phyloP scores from a whole-genome alignment of 305 asterid genomes.

The Solanum chacoense region DNA sequence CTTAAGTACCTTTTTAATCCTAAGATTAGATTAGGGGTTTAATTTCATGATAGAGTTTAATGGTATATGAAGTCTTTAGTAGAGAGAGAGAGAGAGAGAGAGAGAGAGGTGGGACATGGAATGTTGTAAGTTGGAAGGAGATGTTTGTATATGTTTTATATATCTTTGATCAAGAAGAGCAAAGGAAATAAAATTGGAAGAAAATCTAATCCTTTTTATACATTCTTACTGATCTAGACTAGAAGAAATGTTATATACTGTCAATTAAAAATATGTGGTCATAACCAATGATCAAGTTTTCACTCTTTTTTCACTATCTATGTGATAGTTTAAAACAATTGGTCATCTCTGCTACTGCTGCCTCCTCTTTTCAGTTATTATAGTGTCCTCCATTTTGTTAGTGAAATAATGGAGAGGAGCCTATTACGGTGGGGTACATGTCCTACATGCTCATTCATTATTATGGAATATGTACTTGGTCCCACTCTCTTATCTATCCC shows the following conservation, averaged over 20 bases:
- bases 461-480: not conserved
- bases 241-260: constrained; percentile 4
- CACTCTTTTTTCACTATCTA: not conserved
- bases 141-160: constrained; percentile 49
- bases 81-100: constrained; percentile 6
- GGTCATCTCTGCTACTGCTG: constrained; percentile 3
- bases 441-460: not conserved
- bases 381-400: constrained; percentile 1
- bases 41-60: constrained; percentile 24
- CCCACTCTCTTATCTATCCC: not conserved
- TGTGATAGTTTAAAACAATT: not conserved
- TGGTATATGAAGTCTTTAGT: constrained; percentile 30
- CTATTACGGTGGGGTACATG: constrained; percentile 4
- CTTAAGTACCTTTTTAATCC: constrained; percentile 14
- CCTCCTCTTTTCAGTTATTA: not conserved
- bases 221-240: not conserved
- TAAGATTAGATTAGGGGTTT: constrained; percentile 37
- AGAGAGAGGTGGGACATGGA: not conserved
- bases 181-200: constrained; percentile 23
- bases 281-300: not conserved
- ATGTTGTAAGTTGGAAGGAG: not conserved
- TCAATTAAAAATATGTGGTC: not conserved
- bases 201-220: not conserved
- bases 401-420: constrained; percentile 9
- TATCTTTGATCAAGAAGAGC: constrained; percentile 15